Evolutionary conservation across 768 basidiomycete species (phyloP), one percentile per base, ranked within the genome.

Genomic region (Tricholoma saponaceum): DNA sequence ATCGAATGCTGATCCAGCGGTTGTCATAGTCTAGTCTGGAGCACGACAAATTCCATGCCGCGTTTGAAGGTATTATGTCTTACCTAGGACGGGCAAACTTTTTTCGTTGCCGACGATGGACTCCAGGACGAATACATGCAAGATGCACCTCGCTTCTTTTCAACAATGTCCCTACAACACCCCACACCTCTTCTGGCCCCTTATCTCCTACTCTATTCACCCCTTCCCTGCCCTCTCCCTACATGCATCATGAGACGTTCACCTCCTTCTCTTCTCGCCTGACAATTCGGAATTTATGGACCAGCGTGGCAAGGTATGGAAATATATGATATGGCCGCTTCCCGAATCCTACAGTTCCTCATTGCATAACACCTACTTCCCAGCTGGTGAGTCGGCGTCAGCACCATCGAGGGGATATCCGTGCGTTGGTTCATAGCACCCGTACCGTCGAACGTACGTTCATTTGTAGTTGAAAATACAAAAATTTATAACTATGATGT

Each of bases 341-440:
- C 80, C 85, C 1, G 92, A 98, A 56, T 98, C 98, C 46, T 92
- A 79, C 67, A 83, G 95, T 65, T 93, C 91, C 4, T 89, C 90
- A 9, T 93, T 90, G 8, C 92, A 99, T 69, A 98, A 99, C 67
- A 95, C 93, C 1, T 95, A 83, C 65, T 83, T 95, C 10, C 66
- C 92, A 95, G 66, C 80, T 93, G n/a, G n/a, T n/a, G n/a, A 4
- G 81, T 95, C 37, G 96, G 96, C 4, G 83, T 86, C 32, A 93
- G 90, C 61, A 95, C 95, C 0, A 85, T 92, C n/a, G 95, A 97
- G 66, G 85, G 96, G 0, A 98, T 67, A 93, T 98, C 55, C 79
- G 95, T 0, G 94, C 95, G 0, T 73, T 98, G 46, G 75, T 97
- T 39, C 90, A 90, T 72, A 86, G 92, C 41, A 96, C 94, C 69